Conservation (phyloP, 75 land plant species). For the Adiantum capillusveneris region DNA sequence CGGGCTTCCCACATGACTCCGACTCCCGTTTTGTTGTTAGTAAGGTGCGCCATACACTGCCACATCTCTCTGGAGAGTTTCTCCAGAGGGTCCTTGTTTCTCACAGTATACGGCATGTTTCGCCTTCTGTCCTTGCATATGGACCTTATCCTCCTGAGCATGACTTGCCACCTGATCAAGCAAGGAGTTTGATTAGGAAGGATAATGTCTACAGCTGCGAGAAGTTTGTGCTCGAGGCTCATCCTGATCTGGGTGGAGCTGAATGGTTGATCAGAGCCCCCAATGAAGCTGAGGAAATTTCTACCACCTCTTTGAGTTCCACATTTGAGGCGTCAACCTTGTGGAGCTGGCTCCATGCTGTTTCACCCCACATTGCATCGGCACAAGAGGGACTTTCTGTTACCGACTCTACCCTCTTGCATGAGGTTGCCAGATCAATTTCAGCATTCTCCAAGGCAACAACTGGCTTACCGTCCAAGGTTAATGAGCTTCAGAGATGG, state of each 20-base stretch:
- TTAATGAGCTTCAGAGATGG: constrained; percentile 16
- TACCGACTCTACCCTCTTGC: constrained; percentile 32
- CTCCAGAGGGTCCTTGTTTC: constrained; percentile 31
- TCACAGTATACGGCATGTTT: constrained; percentile 39
- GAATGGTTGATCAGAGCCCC: neutral
- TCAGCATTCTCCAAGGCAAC: constrained; percentile 18
- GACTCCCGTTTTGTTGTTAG: constrained; percentile 65
- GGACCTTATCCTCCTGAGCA: neutral
- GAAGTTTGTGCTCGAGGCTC: neutral
- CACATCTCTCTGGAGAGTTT: constrained; percentile 9
- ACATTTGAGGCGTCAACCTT: constrained; percentile 29
- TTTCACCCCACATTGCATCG: constrained; percentile 85
- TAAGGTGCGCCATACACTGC: constrained; percentile 21
- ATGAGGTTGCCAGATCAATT: constrained; percentile 18
- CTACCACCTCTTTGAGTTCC: neutral
- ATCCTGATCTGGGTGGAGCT: neutral
- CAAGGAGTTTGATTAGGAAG: neutral
- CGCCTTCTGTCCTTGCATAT: constrained; percentile 25
- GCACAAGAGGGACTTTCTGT: constrained; percentile 57
- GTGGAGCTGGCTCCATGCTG: constrained; percentile 70
- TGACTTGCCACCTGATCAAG: too few relatives aligned
- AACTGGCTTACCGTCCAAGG: neutral
- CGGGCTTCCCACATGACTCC: constrained; percentile 86
- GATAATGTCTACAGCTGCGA: neutral
- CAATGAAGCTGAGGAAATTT: neutral